Percentiles rank a stretch among this genome's conserved stretches.
Evolutionary conservation across 2,329 filamentous ascomycete genomes (phyloP).

Genomic region (Gaeumannomyces tritici): DNA sequence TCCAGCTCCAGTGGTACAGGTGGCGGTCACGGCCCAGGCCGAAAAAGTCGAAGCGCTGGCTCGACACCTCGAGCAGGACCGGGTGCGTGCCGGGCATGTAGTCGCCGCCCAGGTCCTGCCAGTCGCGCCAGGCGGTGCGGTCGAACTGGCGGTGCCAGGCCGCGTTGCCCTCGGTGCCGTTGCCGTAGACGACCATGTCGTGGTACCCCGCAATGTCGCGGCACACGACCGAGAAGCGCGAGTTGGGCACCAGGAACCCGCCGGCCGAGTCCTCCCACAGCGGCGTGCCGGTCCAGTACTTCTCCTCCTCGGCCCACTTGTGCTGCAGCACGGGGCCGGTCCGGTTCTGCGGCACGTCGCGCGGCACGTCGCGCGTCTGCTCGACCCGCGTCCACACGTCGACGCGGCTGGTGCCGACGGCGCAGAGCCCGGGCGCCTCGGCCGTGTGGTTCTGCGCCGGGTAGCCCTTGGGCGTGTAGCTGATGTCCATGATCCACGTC

Average conservation of each 20-base stretch:
- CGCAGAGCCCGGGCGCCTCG: not conserved
- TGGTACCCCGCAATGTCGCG: not conserved
- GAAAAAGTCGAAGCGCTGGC: not conserved
- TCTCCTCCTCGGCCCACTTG: not conserved
- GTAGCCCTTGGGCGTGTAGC: no score
- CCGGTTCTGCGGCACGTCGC: not conserved
- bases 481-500: not conserved
- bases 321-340: not conserved
- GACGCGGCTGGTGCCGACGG: not conserved
- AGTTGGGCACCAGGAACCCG: not conserved
- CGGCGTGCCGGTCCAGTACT: not conserved
- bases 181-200: constrained; percentile 1
- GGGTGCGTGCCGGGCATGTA: not conserved
- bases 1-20: not conserved
- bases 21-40: not conserved
- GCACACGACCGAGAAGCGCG: not conserved
- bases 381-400: not conserved
- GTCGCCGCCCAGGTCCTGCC: not conserved
- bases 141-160: not conserved
- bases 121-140: not conserved
- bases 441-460: not conserved
- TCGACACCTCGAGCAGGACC: not conserved
- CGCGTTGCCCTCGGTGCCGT: not conserved
- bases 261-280: not conserved
- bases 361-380: not conserved